A percentile compares a stretch with the other conserved stretches of the same genome.
phyloP scores from a whole-genome alignment of 768 basidiomycete species.

The Boletus reticuloceps region DNA sequence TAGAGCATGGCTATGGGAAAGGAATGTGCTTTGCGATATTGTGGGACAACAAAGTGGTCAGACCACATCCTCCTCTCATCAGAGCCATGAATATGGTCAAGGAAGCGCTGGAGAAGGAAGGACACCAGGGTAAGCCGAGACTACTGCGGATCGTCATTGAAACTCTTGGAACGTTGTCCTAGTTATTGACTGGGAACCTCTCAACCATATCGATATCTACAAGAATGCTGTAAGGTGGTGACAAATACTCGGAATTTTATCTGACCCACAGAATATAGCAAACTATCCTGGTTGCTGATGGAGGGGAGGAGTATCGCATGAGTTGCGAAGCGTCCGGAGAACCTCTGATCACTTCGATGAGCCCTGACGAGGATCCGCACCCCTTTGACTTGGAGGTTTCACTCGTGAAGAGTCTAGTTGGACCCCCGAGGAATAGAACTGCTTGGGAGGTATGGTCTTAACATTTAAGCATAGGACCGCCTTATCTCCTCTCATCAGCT shows the following conservation, averaged over 20 bases:
- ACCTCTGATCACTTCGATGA: constrained; percentile 40
- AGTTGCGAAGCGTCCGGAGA: constrained; percentile 42
- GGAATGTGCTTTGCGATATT: constrained; percentile 57
- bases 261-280: constrained; percentile 25
- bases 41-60: constrained; percentile 60
- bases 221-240: constrained; percentile 19
- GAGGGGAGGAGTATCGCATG: constrained; percentile 36
- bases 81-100: constrained; percentile 61
- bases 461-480: neutral
- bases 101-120: constrained; percentile 56
- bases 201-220: constrained; percentile 43
- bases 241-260: neutral
- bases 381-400: constrained; percentile 43
- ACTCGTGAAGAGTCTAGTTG: constrained; percentile 44
- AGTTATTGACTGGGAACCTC: constrained; percentile 67
- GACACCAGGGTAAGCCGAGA: constrained; percentile 55
- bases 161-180: neutral
- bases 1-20: constrained; percentile 56
- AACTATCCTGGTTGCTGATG: constrained; percentile 40
- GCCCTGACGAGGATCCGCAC: constrained; percentile 31
- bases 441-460: constrained; percentile 40
- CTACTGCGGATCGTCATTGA: neutral
- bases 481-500: constrained; percentile 24
- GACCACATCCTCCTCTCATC: constrained; percentile 63
- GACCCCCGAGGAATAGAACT: constrained; percentile 37